These are phyloP conservation scores for Trypethelium eluteriae DNA, from an alignment of 495 filamentous ascomycete genomes.

Conservation along the genomic window DNA sequence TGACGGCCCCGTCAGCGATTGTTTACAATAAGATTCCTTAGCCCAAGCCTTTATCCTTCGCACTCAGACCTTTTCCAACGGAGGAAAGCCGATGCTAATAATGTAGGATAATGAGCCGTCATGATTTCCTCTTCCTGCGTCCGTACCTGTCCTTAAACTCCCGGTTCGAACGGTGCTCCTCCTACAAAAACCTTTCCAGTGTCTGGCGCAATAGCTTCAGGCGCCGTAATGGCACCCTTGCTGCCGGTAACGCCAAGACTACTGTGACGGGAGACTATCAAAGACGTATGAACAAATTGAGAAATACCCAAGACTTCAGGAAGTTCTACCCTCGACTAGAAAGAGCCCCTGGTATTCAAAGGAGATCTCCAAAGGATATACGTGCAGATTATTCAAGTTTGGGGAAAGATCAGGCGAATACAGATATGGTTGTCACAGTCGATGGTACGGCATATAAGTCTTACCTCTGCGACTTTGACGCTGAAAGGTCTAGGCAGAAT, in stretches of 20 bases:
- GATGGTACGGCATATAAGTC: slow-evolving; percentile 14
- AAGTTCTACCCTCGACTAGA: slow-evolving; percentile 46
- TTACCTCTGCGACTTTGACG: slow-evolving; percentile 18
- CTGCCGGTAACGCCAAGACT: neutral
- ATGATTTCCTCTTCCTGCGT: slow-evolving; percentile 46
- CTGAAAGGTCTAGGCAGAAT: slow-evolving; percentile 53
- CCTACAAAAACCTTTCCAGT: slow-evolving; percentile 17
- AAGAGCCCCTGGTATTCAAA: slow-evolving; percentile 18
- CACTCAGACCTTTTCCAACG: neutral
- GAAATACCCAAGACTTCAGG: slow-evolving; percentile 37
- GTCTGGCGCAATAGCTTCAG: neutral
- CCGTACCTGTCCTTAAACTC: slow-evolving; percentile 35
- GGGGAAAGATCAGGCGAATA: slow-evolving; percentile 15
- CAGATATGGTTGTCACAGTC: slow-evolving; percentile 15
- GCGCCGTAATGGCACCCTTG: neutral
- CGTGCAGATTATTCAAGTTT: slow-evolving; percentile 12
- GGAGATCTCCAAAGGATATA: slow-evolving; percentile 16
- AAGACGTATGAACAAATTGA: slow-evolving; percentile 46
- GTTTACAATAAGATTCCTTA: too few species aligned
- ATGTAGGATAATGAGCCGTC: slow-evolving; percentile 24
- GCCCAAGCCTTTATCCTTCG: neutral
- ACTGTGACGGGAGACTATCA: slow-evolving; percentile 30
- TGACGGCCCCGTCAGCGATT: too few species aligned
- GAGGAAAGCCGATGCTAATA: neutral
- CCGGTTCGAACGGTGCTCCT: slow-evolving; percentile 15